phyloP scores from a whole-genome alignment of 2,329 filamentous ascomycete species.

The Alternaria triticimaculans region DNA sequence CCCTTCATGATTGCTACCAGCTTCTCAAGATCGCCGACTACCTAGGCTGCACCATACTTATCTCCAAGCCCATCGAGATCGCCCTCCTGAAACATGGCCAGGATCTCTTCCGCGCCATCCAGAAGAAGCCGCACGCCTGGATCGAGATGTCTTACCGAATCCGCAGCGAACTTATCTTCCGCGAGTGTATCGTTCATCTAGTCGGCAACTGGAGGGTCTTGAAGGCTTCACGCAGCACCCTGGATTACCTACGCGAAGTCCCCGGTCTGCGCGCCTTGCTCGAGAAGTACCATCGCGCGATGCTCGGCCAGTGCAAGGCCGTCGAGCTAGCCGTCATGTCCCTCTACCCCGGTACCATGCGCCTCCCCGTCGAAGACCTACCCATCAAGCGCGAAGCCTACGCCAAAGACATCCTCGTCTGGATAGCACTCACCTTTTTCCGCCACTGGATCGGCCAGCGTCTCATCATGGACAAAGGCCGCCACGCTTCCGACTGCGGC shows the following conservation, averaged over 20 bases:
- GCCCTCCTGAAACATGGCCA: conserved; percentile 57
- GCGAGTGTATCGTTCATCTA: conserved; percentile 55
- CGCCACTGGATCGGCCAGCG: conserved; percentile 56
- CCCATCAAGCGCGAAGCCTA: conserved; percentile 54
- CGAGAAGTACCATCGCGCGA: conserved; percentile 36
- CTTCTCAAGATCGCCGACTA: conserved; percentile 57
- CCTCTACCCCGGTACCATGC: conserved; percentile 37
- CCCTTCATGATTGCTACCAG: conserved; percentile 51
- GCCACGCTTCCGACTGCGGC: conserved; percentile 53
- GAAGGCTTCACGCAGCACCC: conserved; percentile 5
- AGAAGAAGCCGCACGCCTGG: conserved; percentile 54
- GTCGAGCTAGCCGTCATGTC: conserved; percentile 35
- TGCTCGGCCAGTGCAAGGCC: conserved; percentile 35
- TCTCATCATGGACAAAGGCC: conserved; percentile 49
- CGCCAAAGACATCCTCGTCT: conserved; percentile 57
- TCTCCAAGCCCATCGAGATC: conserved; percentile 56
- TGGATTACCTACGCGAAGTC: conserved; percentile 25
- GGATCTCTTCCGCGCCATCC: conserved; percentile 54
- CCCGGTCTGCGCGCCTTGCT: conserved; percentile 37
- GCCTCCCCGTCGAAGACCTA: conserved; percentile 30
- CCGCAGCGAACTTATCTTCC: conserved; percentile 54
- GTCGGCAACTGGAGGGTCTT: conserved; percentile 50
- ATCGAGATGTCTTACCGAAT: conserved; percentile 55
- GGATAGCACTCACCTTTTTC: conserved; percentile 58
- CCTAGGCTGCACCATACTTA: conserved; percentile 51